These are phyloP conservation scores for Gentiana dahurica DNA, from an alignment of 257 asterid species.

Conservation along the genomic window DNA sequence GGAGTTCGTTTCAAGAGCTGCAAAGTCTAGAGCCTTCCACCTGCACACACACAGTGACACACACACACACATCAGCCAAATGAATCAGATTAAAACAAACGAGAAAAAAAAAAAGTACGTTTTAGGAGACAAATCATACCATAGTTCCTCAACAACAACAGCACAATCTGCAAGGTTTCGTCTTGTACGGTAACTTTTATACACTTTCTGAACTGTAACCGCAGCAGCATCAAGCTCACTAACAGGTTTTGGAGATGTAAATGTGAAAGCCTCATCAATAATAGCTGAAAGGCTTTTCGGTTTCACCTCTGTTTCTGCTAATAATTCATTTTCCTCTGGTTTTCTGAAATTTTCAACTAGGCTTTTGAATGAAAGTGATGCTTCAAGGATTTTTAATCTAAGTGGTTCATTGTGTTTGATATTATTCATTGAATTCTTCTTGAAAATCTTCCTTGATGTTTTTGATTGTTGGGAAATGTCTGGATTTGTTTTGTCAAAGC, in stretches of 20 bases:
- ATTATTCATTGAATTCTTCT: constrained; percentile 53
- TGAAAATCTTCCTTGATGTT: constrained; percentile 21
- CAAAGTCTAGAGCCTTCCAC: constrained; percentile 96
- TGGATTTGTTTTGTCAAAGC: constrained; percentile 26
- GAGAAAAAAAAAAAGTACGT: neutral
- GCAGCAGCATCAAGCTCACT: constrained; percentile 94
- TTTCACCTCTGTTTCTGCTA: neutral
- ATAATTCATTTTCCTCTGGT: constrained; percentile 13
- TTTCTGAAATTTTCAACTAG: constrained; percentile 29
- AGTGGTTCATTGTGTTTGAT: constrained; percentile 49
- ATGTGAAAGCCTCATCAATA: constrained; percentile 46
- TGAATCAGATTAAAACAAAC: neutral
- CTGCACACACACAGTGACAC: constrained; percentile 19
- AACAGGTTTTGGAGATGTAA: constrained; percentile 61
- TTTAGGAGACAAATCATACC: constrained; percentile 30
- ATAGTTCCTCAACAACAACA: constrained; percentile 90
- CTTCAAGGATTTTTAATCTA: constrained; percentile 36
- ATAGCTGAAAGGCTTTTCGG: constrained; percentile 8
- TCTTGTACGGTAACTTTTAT: constrained; percentile 83
- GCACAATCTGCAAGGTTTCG: constrained; percentile 96
- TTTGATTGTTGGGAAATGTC: constrained; percentile 17
- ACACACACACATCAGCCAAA: constrained; percentile 8
- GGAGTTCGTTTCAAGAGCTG: constrained; percentile 72
- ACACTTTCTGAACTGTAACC: constrained; percentile 74
- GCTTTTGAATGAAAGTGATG: constrained; percentile 60